These are phyloP conservation scores for Oryza longistaminata DNA, from an alignment of 176 grass and related monocot genomes.

Conservation along the genomic window DNA sequence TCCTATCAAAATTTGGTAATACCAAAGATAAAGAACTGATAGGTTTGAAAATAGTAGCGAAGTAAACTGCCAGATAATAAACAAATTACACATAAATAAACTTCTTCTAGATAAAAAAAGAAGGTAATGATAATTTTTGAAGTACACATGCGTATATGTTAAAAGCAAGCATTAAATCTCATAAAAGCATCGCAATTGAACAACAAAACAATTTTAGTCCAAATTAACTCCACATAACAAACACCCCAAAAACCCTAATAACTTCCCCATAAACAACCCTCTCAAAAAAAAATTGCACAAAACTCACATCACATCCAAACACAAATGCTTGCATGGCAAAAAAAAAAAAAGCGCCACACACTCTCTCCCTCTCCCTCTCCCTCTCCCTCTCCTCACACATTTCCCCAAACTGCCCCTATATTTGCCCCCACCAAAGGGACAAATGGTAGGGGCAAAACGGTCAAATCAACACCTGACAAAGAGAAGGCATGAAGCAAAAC, in stretches of 20 bases:
- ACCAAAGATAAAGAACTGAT: no score
- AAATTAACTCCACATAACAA: not conserved
- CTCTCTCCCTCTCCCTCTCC: no score
- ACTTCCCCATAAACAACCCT: not conserved
- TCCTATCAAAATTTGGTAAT: no score
- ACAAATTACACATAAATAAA: no score
- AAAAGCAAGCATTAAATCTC: not conserved
- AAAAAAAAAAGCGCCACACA: no score
- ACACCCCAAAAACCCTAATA: not conserved
- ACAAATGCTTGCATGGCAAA: conserved; percentile 34
- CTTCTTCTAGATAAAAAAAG: no score
- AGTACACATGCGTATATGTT: not conserved
- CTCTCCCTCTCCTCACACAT: not conserved
- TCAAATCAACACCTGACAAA: not conserved
- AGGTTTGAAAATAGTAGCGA: no score
- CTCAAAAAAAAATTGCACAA: not conserved
- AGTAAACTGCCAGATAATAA: no score
- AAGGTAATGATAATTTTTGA: no score
- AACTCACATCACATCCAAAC: not conserved
- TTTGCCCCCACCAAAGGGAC: not conserved
- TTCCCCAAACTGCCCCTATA: not conserved
- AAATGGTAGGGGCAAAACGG: not conserved
- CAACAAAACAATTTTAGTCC: not conserved
- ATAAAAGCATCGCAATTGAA: not conserved
- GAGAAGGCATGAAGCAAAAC: conserved; percentile 27